Evolutionary conservation across 441 rosid species (phyloP).

Genomic region (Isatis lusitanica): DNA sequence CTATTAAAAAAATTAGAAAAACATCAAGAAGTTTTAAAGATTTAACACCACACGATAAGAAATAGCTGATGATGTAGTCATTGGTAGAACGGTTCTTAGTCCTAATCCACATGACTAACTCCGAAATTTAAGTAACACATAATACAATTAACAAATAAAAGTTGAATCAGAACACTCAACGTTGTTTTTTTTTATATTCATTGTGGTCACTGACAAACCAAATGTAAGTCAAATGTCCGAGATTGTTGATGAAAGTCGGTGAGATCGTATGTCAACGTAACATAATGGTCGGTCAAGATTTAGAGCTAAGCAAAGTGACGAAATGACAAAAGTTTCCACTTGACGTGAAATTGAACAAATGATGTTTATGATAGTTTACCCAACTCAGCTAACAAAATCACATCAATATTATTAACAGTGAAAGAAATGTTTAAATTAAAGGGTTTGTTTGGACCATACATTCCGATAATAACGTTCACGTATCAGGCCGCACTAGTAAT

Average conservation of each 20-base stretch:
- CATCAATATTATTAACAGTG: neutral
- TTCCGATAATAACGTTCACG: slow-evolving; percentile 21
- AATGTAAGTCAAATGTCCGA: slow-evolving; percentile 2
- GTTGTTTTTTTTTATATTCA: neutral
- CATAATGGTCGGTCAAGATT: slow-evolving; percentile 21
- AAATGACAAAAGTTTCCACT: neutral
- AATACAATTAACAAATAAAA: neutral
- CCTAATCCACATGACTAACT: neutral
- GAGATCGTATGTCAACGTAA: slow-evolving; percentile 1
- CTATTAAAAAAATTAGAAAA: neutral
- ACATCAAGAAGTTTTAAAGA: neutral
- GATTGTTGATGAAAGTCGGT: neutral
- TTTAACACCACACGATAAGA: neutral
- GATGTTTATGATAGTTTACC: slow-evolving; percentile 15
- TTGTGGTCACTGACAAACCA: neutral
- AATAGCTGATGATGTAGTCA: neutral
- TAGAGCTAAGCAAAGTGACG: slow-evolving; percentile 14
- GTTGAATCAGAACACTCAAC: neutral
- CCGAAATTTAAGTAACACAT: slow-evolving; percentile 11
- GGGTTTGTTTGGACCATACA: neutral
- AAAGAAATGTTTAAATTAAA: neutral
- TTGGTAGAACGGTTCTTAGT: neutral
- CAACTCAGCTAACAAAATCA: slow-evolving; percentile 9
- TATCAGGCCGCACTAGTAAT: neutral
- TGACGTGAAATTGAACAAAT: slow-evolving; percentile 12